These are phyloP conservation scores for Lasiosphaeria ovina DNA, from an alignment of 495 filamentous ascomycete genomes.

Conservation along the genomic window DNA sequence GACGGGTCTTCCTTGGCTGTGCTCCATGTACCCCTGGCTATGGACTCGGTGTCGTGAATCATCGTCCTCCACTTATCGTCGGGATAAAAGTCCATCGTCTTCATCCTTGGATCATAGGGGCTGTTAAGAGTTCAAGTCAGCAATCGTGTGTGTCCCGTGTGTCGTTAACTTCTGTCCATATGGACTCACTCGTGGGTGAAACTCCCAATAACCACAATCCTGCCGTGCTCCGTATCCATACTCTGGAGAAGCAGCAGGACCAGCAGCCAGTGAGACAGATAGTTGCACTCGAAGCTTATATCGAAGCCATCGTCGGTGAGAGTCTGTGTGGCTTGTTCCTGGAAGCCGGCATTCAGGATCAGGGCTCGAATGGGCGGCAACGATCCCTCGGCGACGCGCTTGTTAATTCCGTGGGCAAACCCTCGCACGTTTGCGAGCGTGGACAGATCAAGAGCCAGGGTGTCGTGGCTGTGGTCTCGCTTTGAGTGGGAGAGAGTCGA, in stretches of 20 bases:
- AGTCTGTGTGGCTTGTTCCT: not conserved
- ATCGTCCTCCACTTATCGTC: not conserved
- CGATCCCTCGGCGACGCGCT: not conserved
- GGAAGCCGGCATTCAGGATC: not conserved
- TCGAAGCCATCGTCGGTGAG: not conserved
- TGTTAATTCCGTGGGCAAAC: not conserved
- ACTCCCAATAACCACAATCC: not conserved
- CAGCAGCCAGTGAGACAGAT: slow-evolving; percentile 3
- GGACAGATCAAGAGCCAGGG: not conserved
- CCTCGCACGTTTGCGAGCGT: not conserved
- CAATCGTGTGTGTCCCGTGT: too few species aligned
- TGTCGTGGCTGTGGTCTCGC: not conserved
- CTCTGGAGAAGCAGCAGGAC: not conserved
- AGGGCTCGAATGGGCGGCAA: not conserved
- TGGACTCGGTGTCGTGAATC: not conserved
- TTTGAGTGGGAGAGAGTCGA: not conserved
- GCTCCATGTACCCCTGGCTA: not conserved
- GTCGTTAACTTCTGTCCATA: not conserved
- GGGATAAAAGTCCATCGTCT: too few species aligned
- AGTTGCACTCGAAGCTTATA: not conserved
- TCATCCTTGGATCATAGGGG: too few species aligned
- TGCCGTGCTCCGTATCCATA: not conserved
- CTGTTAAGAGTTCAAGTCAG: too few species aligned
- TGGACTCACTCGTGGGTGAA: not conserved
- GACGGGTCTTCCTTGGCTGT: not conserved